Evolutionary conservation across 2,329 filamentous ascomycete species (phyloP), one percentile per base, ranked within the genome.

Genomic region (Neonectria neomacrospora): DNA sequence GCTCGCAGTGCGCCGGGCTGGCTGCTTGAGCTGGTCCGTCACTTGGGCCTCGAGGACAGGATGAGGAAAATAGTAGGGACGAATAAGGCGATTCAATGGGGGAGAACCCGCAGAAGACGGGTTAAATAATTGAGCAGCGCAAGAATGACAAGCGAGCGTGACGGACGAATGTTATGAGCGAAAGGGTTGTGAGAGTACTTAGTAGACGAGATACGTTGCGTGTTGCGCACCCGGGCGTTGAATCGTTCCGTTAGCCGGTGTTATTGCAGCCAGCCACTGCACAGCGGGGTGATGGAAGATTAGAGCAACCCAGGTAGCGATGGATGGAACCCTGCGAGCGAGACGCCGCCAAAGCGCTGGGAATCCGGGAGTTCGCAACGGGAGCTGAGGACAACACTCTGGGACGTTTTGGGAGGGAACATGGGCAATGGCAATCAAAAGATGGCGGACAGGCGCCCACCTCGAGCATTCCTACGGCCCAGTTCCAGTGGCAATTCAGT

Each of bases 331-430:
- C 59, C 54, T 57, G 48, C 41, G 20, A 54, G 48, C 41, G 20
- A 54, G 14, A 22, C 47, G 54, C 44, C 54, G 48, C 54, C 59
- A 52, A 54, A 58, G 54, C 34, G 42, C 48, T 62, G 54, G 54
- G 32, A 45, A 47, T 58, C 59, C 48, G 48, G 51, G n/a, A 50
- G 12, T 28, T 28, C 30, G 47, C 28, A 22, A 47, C 44, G 30
- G 28, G 28, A 34, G 18, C 28, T 50, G 32, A 28, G n/a, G 28
- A 32, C 28, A 30, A 20, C 45, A 53, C 28, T 37, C 37, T 55
- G 23, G 51, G 22, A 32, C 34, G 50, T n/a, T 23, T 50, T 55
- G 37, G 54, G 62, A 68, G 63, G 63, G 58, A 47, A 54, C 53
- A 53, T 61, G 47, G 45, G 41, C 41, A 55, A 60, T 47, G 53